phyloP scores from a whole-genome alignment of 1,284 basidiomycete species.

The Fomitopsis palustris region DNA sequence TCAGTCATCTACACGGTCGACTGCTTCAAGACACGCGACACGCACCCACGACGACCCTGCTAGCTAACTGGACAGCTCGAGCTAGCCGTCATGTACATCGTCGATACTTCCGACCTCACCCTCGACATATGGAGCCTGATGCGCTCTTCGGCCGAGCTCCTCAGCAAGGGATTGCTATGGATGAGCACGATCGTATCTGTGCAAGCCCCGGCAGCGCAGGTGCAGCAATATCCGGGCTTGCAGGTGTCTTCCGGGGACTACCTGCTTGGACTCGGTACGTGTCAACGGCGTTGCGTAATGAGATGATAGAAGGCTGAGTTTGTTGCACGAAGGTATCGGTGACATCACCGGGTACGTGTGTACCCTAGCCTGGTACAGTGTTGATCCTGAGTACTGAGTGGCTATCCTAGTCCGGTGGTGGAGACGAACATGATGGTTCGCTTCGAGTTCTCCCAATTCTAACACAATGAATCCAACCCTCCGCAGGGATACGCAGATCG shows the following conservation, averaged over 20 bases:
- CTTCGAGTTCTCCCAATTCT: neutral
- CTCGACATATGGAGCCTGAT: slow-evolving; percentile 21
- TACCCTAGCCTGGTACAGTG: too few relatives aligned
- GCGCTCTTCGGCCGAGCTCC: slow-evolving; percentile 19
- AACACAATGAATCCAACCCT: neutral
- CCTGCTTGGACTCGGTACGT: slow-evolving; percentile 54
- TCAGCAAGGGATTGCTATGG: slow-evolving; percentile 23
- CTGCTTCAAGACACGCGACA: too few relatives aligned
- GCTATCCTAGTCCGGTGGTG: slow-evolving; percentile 48
- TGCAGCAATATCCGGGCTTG: slow-evolving; percentile 6
- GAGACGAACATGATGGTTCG: slow-evolving; percentile 75
- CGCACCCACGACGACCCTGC: neutral
- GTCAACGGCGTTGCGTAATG: neutral
- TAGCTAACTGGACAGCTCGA: neutral
- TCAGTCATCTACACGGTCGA: too few relatives aligned
- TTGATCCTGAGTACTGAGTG: slow-evolving; percentile 1
- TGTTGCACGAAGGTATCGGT: slow-evolving; percentile 63
- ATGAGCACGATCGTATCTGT: slow-evolving; percentile 16
- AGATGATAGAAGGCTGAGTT: neutral
- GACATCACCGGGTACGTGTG: slow-evolving; percentile 69
- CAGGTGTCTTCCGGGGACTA: slow-evolving; percentile 36
- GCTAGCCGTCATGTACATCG: slow-evolving; percentile 19
- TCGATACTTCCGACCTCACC: slow-evolving; percentile 20
- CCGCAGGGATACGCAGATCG: slow-evolving; percentile 69
- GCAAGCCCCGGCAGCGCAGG: neutral